phyloP scores from a whole-genome alignment of 306 rosid species.

The Medicago ruthenica region DNA sequence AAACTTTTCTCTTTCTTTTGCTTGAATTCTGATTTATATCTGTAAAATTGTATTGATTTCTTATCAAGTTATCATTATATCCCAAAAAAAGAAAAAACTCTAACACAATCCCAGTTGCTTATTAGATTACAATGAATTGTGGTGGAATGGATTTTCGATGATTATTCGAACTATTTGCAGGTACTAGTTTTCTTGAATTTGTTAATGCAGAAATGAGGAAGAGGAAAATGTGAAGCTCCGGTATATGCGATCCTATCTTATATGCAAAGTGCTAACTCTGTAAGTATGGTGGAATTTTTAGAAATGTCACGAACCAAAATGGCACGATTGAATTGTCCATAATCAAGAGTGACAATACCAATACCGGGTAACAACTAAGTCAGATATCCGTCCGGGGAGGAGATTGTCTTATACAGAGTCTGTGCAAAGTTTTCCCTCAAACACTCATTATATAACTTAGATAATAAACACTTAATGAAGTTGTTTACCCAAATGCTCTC shows the following conservation, averaged over 20 bases:
- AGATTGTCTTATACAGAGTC: not conserved
- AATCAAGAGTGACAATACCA: too few species aligned
- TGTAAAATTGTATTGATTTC: constrained; percentile 32
- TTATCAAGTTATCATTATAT: constrained; percentile 34
- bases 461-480: not conserved
- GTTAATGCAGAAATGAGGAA: too few species aligned
- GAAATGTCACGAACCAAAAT: too few species aligned
- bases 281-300: too few species aligned
- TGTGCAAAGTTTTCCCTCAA: not conserved
- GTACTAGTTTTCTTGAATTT: constrained; percentile 32
- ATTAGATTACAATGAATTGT: constrained; percentile 13
- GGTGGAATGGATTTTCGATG: constrained; percentile 16
- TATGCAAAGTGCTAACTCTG: too few species aligned
- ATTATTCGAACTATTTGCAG: constrained; percentile 2
- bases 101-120: constrained; percentile 10
- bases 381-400: too few species aligned
- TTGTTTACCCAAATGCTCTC: not conserved
- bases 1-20: not conserved
- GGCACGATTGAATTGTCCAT: too few species aligned
- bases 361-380: too few species aligned
- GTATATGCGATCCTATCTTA: too few species aligned
- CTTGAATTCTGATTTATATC: constrained; percentile 22
- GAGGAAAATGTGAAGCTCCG: not conserved
- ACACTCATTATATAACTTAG: not conserved
- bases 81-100: not conserved